Percentiles rank a stretch among this genome's conserved stretches.
Conservation (phyloP, 2,329 filamentous ascomycete genomes). For the Leptographium flavum region DNA sequence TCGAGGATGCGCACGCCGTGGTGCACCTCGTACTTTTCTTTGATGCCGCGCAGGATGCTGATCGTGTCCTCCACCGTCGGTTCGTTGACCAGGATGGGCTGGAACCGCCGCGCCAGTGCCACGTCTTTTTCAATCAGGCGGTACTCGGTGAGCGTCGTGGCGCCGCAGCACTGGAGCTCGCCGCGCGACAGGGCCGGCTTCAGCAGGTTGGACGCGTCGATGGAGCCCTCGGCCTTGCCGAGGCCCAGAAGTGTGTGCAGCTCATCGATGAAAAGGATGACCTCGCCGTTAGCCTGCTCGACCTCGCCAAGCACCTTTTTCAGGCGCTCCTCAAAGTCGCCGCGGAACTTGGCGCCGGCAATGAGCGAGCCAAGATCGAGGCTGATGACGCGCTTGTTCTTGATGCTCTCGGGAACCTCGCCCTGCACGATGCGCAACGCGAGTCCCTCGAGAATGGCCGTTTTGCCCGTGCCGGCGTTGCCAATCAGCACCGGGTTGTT, state of each 20-base stretch:
- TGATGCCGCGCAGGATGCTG: constrained; percentile 89
- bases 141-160: constrained; percentile 87
- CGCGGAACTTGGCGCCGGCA: constrained; percentile 86
- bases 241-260: constrained; percentile 82
- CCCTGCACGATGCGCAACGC: constrained; percentile 81
- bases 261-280: constrained; percentile 93
- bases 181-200: constrained; percentile 90
- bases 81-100: constrained; percentile 87
- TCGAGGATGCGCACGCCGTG: constrained; percentile 94
- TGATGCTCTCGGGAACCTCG: constrained; percentile 90
- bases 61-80: constrained; percentile 86
- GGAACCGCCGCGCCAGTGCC: constrained; percentile 80
- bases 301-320: constrained; percentile 89
- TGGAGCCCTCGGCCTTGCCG: constrained; percentile 89
- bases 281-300: constrained; percentile 71
- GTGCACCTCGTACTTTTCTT: constrained; percentile 94
- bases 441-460: constrained; percentile 79
- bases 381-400: constrained; percentile 79
- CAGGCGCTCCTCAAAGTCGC: constrained; percentile 88
- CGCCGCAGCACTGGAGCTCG: constrained; percentile 88
- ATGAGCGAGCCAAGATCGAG: constrained; percentile 86
- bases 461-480: constrained; percentile 83
- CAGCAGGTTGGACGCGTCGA: constrained; percentile 87
- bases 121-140: constrained; percentile 92
- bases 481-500: constrained; percentile 95